These are phyloP conservation scores for Prosopis cineraria DNA, from an alignment of 306 rosid species.

Conservation along the genomic window DNA sequence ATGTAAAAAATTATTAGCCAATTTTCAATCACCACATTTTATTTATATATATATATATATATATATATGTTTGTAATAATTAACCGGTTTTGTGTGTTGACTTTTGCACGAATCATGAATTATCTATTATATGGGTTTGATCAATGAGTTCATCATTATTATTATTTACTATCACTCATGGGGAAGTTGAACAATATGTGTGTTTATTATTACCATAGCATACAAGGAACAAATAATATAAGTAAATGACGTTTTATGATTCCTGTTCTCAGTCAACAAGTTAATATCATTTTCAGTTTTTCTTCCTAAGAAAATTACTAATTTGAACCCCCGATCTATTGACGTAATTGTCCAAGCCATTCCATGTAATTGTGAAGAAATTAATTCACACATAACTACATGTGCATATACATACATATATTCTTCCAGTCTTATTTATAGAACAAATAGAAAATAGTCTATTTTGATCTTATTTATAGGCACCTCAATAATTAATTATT, in stretches of 20 bases:
- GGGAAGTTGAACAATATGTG: conserved; percentile 35
- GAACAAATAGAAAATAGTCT: no score
- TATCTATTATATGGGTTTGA: conserved; percentile 20
- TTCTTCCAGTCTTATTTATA: no score
- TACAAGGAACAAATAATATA: not conserved
- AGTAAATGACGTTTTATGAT: not conserved
- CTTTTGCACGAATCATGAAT: conserved; percentile 24
- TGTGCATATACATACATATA: no score
- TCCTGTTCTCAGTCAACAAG: not conserved
- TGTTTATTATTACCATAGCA: conserved; percentile 25
- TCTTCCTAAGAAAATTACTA: not conserved
- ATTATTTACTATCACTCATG: conserved; percentile 20
- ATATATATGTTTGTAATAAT: no score
- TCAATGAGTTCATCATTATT: conserved; percentile 32
- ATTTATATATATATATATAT: not conserved
- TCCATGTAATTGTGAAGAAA: not conserved
- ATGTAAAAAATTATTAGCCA: conserved; percentile 29
- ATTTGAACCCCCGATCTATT: not conserved
- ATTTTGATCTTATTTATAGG: no score
- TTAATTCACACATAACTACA: not conserved
- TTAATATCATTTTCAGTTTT: not conserved
- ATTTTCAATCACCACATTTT: conserved; percentile 30
- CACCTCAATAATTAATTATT: no score
- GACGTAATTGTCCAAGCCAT: not conserved
- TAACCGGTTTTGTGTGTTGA: conserved; percentile 29